Evolutionary conservation across 83 land plant genomes (phyloP).

Genomic region (Picea mariana): DNA sequence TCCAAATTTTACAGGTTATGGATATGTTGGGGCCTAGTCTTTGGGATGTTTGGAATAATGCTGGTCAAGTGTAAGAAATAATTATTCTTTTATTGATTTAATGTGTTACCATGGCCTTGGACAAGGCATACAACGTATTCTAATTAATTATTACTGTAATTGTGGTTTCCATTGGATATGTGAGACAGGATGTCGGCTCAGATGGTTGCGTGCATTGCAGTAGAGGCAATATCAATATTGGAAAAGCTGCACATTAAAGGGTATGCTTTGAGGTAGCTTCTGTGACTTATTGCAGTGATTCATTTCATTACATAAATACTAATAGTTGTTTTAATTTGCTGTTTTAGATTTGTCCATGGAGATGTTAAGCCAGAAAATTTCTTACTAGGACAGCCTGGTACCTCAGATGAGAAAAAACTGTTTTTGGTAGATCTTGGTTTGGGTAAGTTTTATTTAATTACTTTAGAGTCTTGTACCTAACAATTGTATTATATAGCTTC

Average conservation of each 20-base stretch:
- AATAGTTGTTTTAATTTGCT: no score
- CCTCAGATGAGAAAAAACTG: slow-evolving; percentile 69
- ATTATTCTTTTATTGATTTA: not conserved
- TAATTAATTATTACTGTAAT: no score
- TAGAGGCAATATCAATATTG: slow-evolving; percentile 66
- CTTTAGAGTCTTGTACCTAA: not conserved
- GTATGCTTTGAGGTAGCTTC: slow-evolving; percentile 17
- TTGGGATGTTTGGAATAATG: slow-evolving; percentile 34
- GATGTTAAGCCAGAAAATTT: slow-evolving; percentile 83
- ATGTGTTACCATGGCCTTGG: not conserved
- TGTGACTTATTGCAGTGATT: no score
- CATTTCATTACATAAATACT: no score
- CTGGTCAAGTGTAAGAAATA: slow-evolving; percentile 26
- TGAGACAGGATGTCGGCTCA: slow-evolving; percentile 56
- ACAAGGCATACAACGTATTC: no score
- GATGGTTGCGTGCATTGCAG: slow-evolving; percentile 72
- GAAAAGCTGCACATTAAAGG: slow-evolving; percentile 62
- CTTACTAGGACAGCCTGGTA: slow-evolving; percentile 69
- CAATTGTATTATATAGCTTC: not conserved
- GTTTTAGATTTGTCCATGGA: slow-evolving; percentile 52
- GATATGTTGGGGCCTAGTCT: slow-evolving; percentile 37
- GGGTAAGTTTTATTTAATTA: slow-evolving; percentile 30
- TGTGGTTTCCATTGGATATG: not conserved
- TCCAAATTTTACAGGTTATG: slow-evolving; percentile 26
- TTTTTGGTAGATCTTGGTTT: slow-evolving; percentile 78